Percentiles rank a stretch among this genome's conserved stretches.
Conservation (phyloP, 176 grass and related monocot genomes). For the Musa troglodytarum region DNA sequence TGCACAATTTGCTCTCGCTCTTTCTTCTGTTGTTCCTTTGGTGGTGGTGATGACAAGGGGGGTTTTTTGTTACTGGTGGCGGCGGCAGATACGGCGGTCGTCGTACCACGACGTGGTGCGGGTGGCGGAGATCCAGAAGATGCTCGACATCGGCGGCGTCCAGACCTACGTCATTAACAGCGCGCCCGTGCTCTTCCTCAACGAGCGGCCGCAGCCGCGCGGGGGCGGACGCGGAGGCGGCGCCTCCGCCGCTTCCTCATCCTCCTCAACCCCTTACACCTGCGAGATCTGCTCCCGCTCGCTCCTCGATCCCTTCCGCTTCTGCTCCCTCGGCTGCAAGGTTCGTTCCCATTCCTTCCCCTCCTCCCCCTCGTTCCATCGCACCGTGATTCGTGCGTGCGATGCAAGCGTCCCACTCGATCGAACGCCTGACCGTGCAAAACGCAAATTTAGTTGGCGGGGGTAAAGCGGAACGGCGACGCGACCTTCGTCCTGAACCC, state of each 20-base stretch:
- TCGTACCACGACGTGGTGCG: constrained; percentile 82
- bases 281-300: constrained; percentile 76
- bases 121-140: constrained; percentile 57
- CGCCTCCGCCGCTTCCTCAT: constrained; percentile 31
- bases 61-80: neutral
- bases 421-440: neutral
- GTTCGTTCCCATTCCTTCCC: constrained; percentile 6
- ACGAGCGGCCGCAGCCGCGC: constrained; percentile 65
- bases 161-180: constrained; percentile 96
- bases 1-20: too few species aligned
- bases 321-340: constrained; percentile 56
- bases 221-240: constrained; percentile 40
- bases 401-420: neutral
- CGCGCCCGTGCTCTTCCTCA: constrained; percentile 75
- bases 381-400: neutral
- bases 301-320: constrained; percentile 43
- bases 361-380: neutral
- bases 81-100: constrained; percentile 51
- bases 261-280: constrained; percentile 30
- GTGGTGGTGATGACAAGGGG: neutral
- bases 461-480: constrained; percentile 41
- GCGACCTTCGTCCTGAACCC: neutral
- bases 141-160: constrained; percentile 63
- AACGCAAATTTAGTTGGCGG: constrained; percentile 41
- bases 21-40: neutral